These are phyloP conservation scores for Apiosordaria backusii DNA, from an alignment of 495 filamentous ascomycete genomes.

Conservation along the genomic window DNA sequence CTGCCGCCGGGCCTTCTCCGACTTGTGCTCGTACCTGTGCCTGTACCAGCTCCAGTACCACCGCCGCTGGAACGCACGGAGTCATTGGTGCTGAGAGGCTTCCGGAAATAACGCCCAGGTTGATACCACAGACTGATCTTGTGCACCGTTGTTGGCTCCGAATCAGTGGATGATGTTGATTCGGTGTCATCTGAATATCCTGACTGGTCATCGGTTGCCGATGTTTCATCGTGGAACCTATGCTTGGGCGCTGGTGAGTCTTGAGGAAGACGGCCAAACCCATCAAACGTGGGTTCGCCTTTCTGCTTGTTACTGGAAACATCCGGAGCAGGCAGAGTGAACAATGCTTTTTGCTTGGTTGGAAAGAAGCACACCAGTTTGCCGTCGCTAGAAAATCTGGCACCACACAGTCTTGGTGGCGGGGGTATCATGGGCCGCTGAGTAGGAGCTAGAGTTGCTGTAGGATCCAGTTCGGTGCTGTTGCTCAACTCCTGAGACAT, in stretches of 20 bases:
- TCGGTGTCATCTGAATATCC: constrained; percentile 61
- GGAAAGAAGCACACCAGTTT: constrained; percentile 84
- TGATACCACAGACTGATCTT: constrained; percentile 47
- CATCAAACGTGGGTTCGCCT: constrained; percentile 72
- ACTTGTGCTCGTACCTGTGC: constrained; percentile 50
- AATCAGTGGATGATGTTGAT: constrained; percentile 64
- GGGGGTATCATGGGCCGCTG: constrained; percentile 76
- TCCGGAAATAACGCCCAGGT: constrained; percentile 42
- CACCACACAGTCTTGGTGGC: constrained; percentile 68
- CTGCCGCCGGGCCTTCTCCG: constrained; percentile 37
- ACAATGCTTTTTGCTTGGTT: constrained; percentile 62
- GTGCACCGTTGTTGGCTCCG: constrained; percentile 61
- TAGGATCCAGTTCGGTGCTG: constrained; percentile 46
- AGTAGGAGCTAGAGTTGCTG: constrained; percentile 48
- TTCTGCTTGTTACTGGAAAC: constrained; percentile 56
- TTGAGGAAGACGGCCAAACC: constrained; percentile 72
- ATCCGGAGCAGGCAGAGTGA: constrained; percentile 57
- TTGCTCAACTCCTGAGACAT: constrained; percentile 56
- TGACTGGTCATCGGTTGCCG: constrained; percentile 47
- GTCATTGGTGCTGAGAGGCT: constrained; percentile 45
- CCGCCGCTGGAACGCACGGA: constrained; percentile 50
- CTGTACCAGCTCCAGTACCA: constrained; percentile 50
- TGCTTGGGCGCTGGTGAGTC: constrained; percentile 47
- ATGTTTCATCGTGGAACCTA: constrained; percentile 50
- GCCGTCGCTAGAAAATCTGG: constrained; percentile 72